Evolutionary conservation across 306 rosid species (phyloP), one percentile per base, ranked within the genome.

Genomic region (Lathyrus aphaca): DNA sequence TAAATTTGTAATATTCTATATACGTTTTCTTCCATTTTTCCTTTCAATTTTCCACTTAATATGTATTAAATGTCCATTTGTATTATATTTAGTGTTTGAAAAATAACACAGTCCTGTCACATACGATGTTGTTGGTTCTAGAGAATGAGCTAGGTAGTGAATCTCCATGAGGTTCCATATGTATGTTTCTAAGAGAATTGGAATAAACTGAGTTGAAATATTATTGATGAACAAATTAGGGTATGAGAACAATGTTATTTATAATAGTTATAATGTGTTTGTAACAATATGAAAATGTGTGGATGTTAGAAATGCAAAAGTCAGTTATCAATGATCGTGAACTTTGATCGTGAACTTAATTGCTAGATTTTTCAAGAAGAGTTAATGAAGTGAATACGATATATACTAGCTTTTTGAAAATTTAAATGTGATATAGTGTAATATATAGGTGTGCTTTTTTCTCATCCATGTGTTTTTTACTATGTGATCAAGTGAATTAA

Each of bases 131-230:
- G 82, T 35, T 68, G 68, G 43, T 78, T 59, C 73, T 83, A 7
- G 77, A 9, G 60, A 59, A 71, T 14, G 79, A 3, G 68, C 55
- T 70, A 11, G 76, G 30, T 48, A 82, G 74, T 5, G 86, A 56
- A 10, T 89, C 89, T 68, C 91, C 89, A 71, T 80, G 81, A 15
- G 98, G 95, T 77, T 95, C 97, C 97, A 92, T 87, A 85, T 86
- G 82, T 93, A 85, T 90, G 89, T 29, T 8, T 48, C 15, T 56
- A 1, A 56, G 69, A 51, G 73, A 73, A 53, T 61, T 27, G 49
- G 4, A 44, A n/a, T n/a, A 48, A 48, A 5, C 5, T 29, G 35
- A 29, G 5, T 29, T 15, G 54, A 15, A 5, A 18, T 50, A 10
- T 9, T 19, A 19, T 18, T 19, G 13, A 18, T 51, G 57, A 49